Percentiles rank a stretch among this genome's conserved stretches.
phyloP scores from a whole-genome alignment of 2,329 filamentous ascomycete genomes.

The Aspergillaceae sp. region DNA sequence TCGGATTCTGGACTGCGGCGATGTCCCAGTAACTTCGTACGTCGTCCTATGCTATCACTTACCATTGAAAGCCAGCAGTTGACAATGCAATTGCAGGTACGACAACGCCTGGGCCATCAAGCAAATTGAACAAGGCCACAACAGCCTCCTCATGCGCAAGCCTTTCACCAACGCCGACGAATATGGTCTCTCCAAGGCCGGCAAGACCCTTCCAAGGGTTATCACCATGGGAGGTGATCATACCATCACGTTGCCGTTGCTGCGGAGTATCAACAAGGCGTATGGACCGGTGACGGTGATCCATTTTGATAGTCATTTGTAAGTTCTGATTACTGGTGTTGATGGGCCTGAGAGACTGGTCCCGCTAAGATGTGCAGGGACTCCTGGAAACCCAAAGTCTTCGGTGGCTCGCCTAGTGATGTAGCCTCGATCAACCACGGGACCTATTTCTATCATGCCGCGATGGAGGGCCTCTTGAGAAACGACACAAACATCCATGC shows the following conservation, averaged over 20 bases:
- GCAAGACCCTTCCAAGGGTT: conserved; percentile 67
- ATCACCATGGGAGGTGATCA: conserved; percentile 58
- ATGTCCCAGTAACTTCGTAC: conserved; percentile 77
- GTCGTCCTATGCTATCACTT: conserved; percentile 17
- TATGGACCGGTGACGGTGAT: conserved; percentile 61
- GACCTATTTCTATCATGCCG: conserved; percentile 79
- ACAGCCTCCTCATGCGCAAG: conserved; percentile 60
- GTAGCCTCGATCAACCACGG: conserved; percentile 75
- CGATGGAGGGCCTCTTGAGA: conserved; percentile 65
- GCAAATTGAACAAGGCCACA: conserved; percentile 80
- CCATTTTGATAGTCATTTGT: conserved; percentile 55
- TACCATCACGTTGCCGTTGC: conserved; percentile 40
- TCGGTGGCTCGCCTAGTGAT: conserved; percentile 69
- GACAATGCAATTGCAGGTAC: conserved; percentile 44
- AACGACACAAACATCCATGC: conserved; percentile 85
- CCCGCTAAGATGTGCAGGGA: conserved; percentile 23
- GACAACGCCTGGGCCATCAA: conserved; percentile 74
- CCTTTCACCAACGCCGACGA: conserved; percentile 62
- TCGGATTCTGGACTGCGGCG: conserved; percentile 71
- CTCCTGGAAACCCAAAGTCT: conserved; percentile 74
- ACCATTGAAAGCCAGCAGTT: too few species aligned
- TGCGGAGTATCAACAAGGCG: conserved; percentile 52
- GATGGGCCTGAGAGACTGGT: too few species aligned
- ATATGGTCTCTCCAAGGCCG: conserved; percentile 59
- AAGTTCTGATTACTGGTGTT: conserved; percentile 8